Base-by-base conservation (phyloP, 2,329 filamentous ascomycete genomes). In the Microascus cirrosus region DNA sequence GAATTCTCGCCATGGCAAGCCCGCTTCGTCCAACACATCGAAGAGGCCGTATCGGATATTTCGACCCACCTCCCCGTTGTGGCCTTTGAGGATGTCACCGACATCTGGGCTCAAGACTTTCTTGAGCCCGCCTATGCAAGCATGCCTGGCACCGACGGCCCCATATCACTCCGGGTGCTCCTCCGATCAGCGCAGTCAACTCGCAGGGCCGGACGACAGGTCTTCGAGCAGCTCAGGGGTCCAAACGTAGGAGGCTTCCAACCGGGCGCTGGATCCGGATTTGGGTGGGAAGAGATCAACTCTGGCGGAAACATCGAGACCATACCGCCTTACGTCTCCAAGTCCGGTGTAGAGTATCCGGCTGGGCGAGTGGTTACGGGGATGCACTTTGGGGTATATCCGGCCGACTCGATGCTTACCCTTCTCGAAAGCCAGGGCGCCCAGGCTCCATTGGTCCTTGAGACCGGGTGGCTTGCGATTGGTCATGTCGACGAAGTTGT, bases 41-140 rank as follows among this genome's bases (percentile, higher is more conserved):
- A 58, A 24, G 42, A 56, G 7, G 53, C 61, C 18, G 59, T 62
- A 2, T 55, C 53, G 0, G 32, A 57, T 1, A 60, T 64, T 62
- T 63, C 1, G 58, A 67, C 2, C 13, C 62, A 15, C 51, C 61
- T 7, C 62, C 65, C 0, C 55, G 36, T 70, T 0, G 56, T 63
- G 10, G 53, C 60, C 2, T 59, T 72, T 58, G 61, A 65, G 22
- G 55, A 58, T 1, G 63, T 60, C 24, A 60, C 59, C 34, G 70
- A 73, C 59, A 62, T 68, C 52, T 75, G 71, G 72, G 64, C 67
- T 1, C 72, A 74, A 59, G 72, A 75, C 57, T 67, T 71, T 42
- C 59, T 74, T 32, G 71, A 74, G 61, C 67, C 72, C 0, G 71
- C 63, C 1, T 75, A 71, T 59, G 63, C 64, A 3, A 71, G 68